Evolutionary conservation across 108 stramenopile species (phyloP), one percentile per base, ranked within the genome.

Genomic region (Cyclotella sp.): DNA sequence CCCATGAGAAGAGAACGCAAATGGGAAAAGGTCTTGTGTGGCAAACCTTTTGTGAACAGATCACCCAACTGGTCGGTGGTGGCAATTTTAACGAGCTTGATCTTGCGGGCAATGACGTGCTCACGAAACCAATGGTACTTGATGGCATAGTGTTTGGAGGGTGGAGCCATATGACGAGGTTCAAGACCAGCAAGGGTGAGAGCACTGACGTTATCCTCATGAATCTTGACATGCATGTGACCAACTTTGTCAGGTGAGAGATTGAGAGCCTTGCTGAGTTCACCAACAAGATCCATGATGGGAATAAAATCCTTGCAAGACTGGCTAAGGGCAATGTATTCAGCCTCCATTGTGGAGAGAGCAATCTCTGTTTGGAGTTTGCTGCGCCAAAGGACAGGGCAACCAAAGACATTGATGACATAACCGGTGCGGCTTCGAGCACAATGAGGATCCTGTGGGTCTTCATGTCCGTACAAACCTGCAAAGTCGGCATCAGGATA

Each of bases 191-290:
- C 85, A 15, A 90, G 49, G 5, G 39, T 72, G 3, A 88, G 73
- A 3, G 87, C 85, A 24, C 82, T 85, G 21, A 52, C 72, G 40
- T 90, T 88, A 59, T 90, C 89, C 77, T 90, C 87, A 27, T 55
- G 57, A 3, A 90, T 76, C 8, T 22, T 84, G 13, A 73, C 59
- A n/a, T 82, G 57, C 29, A 89, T 60, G 14, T 68, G 45, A n/a
- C 71, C 8, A 53, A 46, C 16, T 9, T 21, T 1, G 14, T 1
- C 0, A 11, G 1, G 7, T 0, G 10, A 0, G 6, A 77, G 1
- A 14, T 45, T 53, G 40, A 81, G 10, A 0, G 24, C 30, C 5
- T 42, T 14, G 40, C 51, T 12, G 7, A 86, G 24, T 9, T 52
- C 45, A 26, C 71, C 6, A 8, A 79, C 42, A 6, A 79, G 18